Evolutionary conservation across 805 yeast species (phyloP).

Genomic region (Lachancea sp.): DNA sequence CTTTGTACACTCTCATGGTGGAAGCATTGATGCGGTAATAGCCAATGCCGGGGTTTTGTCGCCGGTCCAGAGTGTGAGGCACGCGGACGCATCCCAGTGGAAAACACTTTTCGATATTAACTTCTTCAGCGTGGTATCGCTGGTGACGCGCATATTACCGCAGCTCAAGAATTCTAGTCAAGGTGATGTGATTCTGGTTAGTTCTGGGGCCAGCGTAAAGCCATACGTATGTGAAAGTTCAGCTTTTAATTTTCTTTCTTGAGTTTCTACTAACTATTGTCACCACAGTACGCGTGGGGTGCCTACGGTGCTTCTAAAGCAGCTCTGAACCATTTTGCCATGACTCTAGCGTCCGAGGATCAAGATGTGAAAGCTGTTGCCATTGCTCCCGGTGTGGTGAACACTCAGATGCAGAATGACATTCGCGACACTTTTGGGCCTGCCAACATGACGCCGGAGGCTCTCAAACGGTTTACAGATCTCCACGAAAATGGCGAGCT

Average conservation of each 20-base stretch:
- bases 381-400: conserved; percentile 93
- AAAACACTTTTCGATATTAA: conserved; percentile 63
- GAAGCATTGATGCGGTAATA: conserved; percentile 55
- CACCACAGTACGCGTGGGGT: conserved; percentile 66
- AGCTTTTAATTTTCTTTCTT: neutral
- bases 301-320: conserved; percentile 93
- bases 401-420: conserved; percentile 79
- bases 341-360: conserved; percentile 64
- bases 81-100: conserved; percentile 47
- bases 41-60: conserved; percentile 81
- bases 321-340: conserved; percentile 72
- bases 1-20: conserved; percentile 45
- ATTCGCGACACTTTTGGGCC: conserved; percentile 62
- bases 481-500: conserved; percentile 53
- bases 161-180: conserved; percentile 40
- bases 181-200: conserved; percentile 71
- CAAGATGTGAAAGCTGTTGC: conserved; percentile 46
- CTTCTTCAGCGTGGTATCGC: conserved; percentile 63
- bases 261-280: neutral
- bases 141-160: conserved; percentile 52
- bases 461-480: conserved; percentile 55
- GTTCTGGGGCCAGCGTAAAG: conserved; percentile 78
- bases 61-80: conserved; percentile 56
- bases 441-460: conserved; percentile 51
- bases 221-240: conserved; percentile 36